These are phyloP conservation scores for Allantophomopsis cytisporea DNA, from an alignment of 2,329 filamentous ascomycete species.

Conservation along the genomic window DNA sequence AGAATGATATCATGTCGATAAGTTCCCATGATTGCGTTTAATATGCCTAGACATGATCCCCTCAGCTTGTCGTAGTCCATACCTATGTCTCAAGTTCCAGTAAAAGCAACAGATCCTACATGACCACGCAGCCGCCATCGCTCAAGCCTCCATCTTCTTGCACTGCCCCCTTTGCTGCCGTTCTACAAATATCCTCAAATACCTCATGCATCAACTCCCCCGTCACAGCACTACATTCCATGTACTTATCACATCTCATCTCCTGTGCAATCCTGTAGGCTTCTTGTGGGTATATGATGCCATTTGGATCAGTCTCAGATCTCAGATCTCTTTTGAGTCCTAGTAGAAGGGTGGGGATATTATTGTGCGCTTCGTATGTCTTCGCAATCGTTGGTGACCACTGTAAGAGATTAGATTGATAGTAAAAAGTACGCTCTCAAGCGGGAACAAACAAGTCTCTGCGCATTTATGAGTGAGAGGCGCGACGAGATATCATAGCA, in stretches of 20 bases:
- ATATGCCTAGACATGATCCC: too few species aligned
- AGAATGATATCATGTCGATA: too few species aligned
- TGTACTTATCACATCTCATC: slow-evolving; percentile 46
- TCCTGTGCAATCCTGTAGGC: slow-evolving; percentile 40
- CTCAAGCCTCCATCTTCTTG: slow-evolving; percentile 30
- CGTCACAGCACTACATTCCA: slow-evolving; percentile 48
- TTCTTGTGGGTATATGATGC: slow-evolving; percentile 47
- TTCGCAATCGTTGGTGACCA: slow-evolving; percentile 42
- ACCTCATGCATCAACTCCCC: slow-evolving; percentile 42
- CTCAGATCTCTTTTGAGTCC: slow-evolving; percentile 46
- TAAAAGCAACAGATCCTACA: slow-evolving; percentile 21
- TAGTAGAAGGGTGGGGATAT: slow-evolving; percentile 39
- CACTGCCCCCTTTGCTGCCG: slow-evolving; percentile 33
- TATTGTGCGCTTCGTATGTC: slow-evolving; percentile 27
- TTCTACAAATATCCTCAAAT: slow-evolving; percentile 46
- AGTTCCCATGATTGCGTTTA: too few species aligned
- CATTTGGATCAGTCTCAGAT: slow-evolving; percentile 42
- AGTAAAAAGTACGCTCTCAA: background rate
- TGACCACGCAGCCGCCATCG: slow-evolving; percentile 36
- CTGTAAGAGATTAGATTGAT: slow-evolving; percentile 18
- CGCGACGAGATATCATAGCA: slow-evolving; percentile 50
- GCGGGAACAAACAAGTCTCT: slow-evolving; percentile 31
- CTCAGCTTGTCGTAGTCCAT: too few species aligned
- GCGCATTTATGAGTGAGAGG: slow-evolving; percentile 42
- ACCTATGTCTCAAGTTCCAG: too few species aligned